Evolutionary conservation across 768 basidiomycete genomes (phyloP).

Genomic region (Suillus spraguei): DNA sequence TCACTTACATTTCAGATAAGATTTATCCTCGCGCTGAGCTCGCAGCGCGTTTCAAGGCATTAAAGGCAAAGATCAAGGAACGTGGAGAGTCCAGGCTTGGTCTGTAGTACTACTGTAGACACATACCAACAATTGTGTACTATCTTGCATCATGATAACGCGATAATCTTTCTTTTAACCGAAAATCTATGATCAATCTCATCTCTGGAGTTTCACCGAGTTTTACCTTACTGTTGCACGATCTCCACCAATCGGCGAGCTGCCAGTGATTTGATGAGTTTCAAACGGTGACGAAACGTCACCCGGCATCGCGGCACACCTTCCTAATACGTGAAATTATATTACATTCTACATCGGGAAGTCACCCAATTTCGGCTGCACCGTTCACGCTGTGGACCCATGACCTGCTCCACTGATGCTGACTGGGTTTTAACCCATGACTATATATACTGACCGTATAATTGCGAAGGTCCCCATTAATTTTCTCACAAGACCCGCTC

Average conservation of each 20-base stretch:
- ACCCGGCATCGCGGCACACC: too few relatives aligned
- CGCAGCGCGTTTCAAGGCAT: neutral
- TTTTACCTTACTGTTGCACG: neutral
- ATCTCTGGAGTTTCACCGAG: neutral
- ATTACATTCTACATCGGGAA: too few relatives aligned
- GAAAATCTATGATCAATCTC: neutral
- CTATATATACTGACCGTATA: too few relatives aligned
- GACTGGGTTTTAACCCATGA: too few relatives aligned
- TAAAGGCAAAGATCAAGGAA: neutral
- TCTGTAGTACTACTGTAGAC: neutral
- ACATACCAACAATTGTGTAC: neutral
- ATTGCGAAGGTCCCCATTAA: too few relatives aligned
- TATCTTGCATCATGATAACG: neutral
- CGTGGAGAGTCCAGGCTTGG: neutral
- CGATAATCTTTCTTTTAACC: neutral
- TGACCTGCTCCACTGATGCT: too few relatives aligned
- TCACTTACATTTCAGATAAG: neutral
- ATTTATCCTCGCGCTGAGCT: neutral
- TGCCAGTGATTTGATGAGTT: too few relatives aligned
- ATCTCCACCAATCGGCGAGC: neutral
- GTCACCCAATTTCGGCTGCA: too few relatives aligned
- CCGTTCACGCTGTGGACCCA: too few relatives aligned
- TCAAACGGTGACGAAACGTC: too few relatives aligned
- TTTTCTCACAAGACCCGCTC: too few relatives aligned
- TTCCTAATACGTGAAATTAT: too few relatives aligned